A percentile compares a stretch with the other conserved stretches of the same genome.
Evolutionary conservation across 2,329 filamentous ascomycete genomes (phyloP).

Genomic region (Claviceps cyperi): DNA sequence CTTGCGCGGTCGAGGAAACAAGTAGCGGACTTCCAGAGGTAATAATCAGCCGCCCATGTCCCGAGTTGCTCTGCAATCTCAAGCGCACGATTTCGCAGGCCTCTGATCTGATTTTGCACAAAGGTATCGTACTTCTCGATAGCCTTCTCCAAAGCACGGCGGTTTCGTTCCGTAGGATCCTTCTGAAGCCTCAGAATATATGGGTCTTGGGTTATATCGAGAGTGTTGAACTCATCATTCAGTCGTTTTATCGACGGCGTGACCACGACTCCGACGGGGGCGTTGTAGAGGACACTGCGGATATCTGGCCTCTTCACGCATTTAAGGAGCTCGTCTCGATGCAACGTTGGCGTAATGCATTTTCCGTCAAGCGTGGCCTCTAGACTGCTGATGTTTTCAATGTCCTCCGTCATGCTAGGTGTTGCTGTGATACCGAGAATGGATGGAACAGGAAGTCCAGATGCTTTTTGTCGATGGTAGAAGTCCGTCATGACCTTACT

Average conservation of each 20-base stretch:
- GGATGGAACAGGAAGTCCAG: slow-evolving; percentile 34
- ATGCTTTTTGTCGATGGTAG: slow-evolving; percentile 40
- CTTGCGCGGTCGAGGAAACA: slow-evolving; percentile 15
- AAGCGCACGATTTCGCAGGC: slow-evolving; percentile 33
- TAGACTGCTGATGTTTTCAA: slow-evolving; percentile 41
- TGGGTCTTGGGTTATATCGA: slow-evolving; percentile 49
- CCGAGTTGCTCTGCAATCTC: slow-evolving; percentile 46
- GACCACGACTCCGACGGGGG: slow-evolving; percentile 4
- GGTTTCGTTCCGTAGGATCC: slow-evolving; percentile 26
- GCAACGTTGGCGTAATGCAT: slow-evolving; percentile 51
- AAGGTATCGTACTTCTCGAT: slow-evolving; percentile 34
- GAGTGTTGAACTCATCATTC: slow-evolving; percentile 19
- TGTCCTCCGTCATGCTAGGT: slow-evolving; percentile 48
- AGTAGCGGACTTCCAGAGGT: slow-evolving; percentile 36
- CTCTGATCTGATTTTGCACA: slow-evolving; percentile 39
- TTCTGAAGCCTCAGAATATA: slow-evolving; percentile 33
- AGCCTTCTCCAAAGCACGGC: slow-evolving; percentile 22
- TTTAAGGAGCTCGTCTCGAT: slow-evolving; percentile 55
- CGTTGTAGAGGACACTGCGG: slow-evolving; percentile 18
- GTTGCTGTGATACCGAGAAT: slow-evolving; percentile 74
- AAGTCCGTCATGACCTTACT: slow-evolving; percentile 59
- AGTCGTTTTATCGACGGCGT: slow-evolving; percentile 31
- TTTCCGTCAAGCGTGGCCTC: slow-evolving; percentile 57
- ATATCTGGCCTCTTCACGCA: slow-evolving; percentile 54
- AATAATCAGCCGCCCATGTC: slow-evolving; percentile 53